phyloP scores from a whole-genome alignment of 1,284 basidiomycete species.

The Gymnopus androsaceus region DNA sequence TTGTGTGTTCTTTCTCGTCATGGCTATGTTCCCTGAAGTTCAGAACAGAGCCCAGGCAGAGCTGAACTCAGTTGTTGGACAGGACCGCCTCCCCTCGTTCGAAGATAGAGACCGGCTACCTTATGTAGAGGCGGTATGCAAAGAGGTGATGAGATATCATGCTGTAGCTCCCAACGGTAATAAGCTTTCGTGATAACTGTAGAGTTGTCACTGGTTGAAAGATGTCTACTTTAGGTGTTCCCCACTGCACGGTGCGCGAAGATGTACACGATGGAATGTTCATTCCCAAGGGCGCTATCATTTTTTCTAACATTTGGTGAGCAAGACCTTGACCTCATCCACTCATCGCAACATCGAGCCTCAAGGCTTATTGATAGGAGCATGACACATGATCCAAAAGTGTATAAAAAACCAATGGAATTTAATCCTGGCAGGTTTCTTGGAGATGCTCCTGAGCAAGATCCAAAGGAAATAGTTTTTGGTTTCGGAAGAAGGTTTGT shows the following conservation, averaged over 20 bases:
- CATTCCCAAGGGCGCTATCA: conserved; percentile 26
- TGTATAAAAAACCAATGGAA: conserved; percentile 21
- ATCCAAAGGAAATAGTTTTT: conserved; percentile 20
- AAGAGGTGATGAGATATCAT: conserved; percentile 44
- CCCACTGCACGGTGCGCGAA: conserved; percentile 24
- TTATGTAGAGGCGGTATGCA: conserved; percentile 44
- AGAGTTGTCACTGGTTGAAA: not conserved
- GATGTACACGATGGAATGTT: conserved; percentile 26
- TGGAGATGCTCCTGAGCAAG: conserved; percentile 16
- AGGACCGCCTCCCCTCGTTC: conserved; percentile 42
- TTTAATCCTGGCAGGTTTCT: conserved; percentile 33
- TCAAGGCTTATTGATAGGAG: conserved; percentile 12
- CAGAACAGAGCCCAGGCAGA: conserved; percentile 42
- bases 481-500: conserved; percentile 23
- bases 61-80: conserved; percentile 39
- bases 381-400: conserved; percentile 21
- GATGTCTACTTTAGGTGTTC: conserved; percentile 15
- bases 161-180: conserved; percentile 29
- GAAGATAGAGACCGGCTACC: conserved; percentile 39
- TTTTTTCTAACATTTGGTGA: conserved; percentile 27
- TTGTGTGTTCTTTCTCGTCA: conserved; percentile 38
- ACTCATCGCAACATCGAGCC: no score
- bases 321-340: no score
- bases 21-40: conserved; percentile 39
- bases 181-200: no score